phyloP scores from a whole-genome alignment of 176 grass and related monocot genomes.

The Coix lacrymajobi region DNA sequence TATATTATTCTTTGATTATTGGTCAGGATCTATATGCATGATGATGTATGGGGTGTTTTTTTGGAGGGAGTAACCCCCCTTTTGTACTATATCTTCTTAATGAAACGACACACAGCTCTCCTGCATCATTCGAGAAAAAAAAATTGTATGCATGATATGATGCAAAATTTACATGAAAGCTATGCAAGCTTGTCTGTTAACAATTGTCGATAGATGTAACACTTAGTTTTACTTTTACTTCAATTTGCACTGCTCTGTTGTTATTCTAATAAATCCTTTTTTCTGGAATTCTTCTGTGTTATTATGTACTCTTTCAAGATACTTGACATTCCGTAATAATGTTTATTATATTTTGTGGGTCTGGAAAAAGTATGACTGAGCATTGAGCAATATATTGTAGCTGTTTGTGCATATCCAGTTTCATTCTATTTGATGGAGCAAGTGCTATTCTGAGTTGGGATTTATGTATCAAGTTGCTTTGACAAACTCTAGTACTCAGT shows the following conservation, averaged over 20 bases:
- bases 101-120: not conserved
- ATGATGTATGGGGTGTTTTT: not conserved
- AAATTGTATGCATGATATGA: not conserved
- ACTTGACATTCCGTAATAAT: not conserved
- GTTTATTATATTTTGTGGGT: not conserved
- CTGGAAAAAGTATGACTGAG: not conserved
- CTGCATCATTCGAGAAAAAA: not conserved
- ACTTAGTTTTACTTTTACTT: not conserved
- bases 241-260: slow-evolving; percentile 10
- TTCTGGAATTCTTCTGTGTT: not conserved
- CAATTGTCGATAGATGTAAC: not conserved
- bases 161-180: not conserved
- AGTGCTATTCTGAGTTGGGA: not conserved
- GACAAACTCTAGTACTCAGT: not conserved
- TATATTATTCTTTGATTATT: not conserved
- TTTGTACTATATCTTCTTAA: too few relatives aligned
- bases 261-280: slow-evolving; percentile 4
- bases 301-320: not conserved
- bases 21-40: not conserved
- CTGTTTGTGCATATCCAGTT: not conserved
- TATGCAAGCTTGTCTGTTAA: not conserved
- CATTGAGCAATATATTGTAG: not conserved
- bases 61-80: not conserved
- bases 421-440: slow-evolving; percentile 1
- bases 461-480: not conserved